phyloP scores from a whole-genome alignment of 768 basidiomycete genomes.

The Pholiota microspora region DNA sequence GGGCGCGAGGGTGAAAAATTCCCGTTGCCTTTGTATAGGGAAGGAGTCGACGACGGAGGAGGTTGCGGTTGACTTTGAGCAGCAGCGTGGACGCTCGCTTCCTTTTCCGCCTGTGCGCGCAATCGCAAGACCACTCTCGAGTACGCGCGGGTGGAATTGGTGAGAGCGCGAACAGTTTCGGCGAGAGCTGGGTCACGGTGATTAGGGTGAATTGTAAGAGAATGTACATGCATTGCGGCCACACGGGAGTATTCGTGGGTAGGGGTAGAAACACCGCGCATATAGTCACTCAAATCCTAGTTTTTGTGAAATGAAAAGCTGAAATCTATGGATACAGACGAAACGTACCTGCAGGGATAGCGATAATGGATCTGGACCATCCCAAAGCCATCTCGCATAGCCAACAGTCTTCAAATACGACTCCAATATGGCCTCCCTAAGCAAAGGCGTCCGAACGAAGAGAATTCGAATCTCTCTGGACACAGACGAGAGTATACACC shows the following conservation, averaged over 20 bases:
- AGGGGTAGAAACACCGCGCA: conserved; percentile 77
- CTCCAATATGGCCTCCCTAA: conserved; percentile 68
- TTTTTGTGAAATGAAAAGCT: conserved; percentile 6
- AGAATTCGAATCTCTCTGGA: conserved; percentile 51
- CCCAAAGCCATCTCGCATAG: conserved; percentile 65
- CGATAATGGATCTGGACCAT: conserved; percentile 57
- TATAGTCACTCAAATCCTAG: conserved; percentile 78
- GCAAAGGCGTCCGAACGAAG: conserved; percentile 45
- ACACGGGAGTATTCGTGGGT: conserved; percentile 67
- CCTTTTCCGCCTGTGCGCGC: conserved; percentile 75
- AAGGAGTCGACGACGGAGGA: conserved; percentile 16
- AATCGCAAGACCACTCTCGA: conserved; percentile 78
- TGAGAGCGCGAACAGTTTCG: conserved; percentile 48
- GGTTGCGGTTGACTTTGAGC: conserved; percentile 15
- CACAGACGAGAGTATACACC: conserved; percentile 58
- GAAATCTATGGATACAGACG: neutral
- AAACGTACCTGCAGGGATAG: conserved; percentile 59
- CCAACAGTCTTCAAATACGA: conserved; percentile 70
- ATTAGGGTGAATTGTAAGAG: conserved; percentile 38
- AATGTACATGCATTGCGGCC: conserved; percentile 56
- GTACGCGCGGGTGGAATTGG: conserved; percentile 70
- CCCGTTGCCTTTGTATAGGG: conserved; percentile 10
- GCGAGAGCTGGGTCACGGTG: conserved; percentile 38
- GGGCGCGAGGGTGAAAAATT: conserved; percentile 18
- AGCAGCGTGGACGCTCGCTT: conserved; percentile 25